Base-by-base conservation (phyloP, 2,329 filamentous ascomycete species). In the Fusarium haematococcum region DNA sequence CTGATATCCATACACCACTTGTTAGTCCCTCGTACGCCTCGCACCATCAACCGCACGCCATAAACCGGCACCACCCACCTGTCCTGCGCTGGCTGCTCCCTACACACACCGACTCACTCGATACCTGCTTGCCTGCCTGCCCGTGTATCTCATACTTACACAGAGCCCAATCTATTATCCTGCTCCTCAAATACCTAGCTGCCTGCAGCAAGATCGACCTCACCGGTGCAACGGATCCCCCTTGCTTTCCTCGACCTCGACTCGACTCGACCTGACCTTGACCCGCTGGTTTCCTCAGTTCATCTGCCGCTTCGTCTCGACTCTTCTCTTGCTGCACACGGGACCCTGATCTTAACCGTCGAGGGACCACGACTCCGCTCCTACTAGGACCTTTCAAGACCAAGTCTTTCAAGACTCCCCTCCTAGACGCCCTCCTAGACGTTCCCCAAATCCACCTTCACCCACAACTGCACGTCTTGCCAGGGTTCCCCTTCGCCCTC, bases 401-500 rank as follows among this genome's bases (percentile, higher is more conserved):
- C 66, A 73, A 67, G 63, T 70, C 71, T 63, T 65, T 63, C 66
- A 58, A 73, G 64, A 32, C 60, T 64, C 66, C 69, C 63, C 70
- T 73, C 63, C 72, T 56, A 60, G 45, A 32, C 56, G 57, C 69
- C 63, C 70, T 73, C 63, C 72, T 45, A 60, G 56, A 32, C 56
- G 54, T 72, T 62, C 67, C 68, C 64, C 63, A 74, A 78, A 76
- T 73, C 76, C 76, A 77, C 76, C 43, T 68, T 78, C 76, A 75
- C 76, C 76, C 76, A 78, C 76, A 78, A 76, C 69, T 65, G 45
- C 74, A 72, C 58, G 63, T 65, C 61, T 57, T 69, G 71, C 68
- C 63, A 66, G 75, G 70, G 68, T 66, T 75, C 50, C 56, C 32
- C 68, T 71, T 65, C 48, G 65, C 56, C 62, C 59, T 69, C 60